phyloP scores from a whole-genome alignment of 2,329 filamentous ascomycete genomes.

The Phialophora chinensis region DNA sequence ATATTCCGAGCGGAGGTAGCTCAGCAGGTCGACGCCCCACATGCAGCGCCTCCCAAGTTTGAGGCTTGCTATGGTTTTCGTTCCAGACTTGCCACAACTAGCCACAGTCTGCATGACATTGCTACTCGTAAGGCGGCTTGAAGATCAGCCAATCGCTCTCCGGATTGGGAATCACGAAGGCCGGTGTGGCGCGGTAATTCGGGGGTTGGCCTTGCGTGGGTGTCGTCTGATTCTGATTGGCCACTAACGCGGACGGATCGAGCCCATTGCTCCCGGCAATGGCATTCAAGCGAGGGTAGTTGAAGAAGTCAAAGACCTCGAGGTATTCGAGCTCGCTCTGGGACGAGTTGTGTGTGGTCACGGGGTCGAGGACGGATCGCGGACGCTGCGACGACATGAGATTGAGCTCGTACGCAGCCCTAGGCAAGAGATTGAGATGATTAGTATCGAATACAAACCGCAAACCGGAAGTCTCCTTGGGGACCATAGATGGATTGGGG shows the following conservation, averaged over 20 bases:
- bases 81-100: neutral
- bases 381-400: conserved; percentile 86
- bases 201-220: conserved; percentile 23
- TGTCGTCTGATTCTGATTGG: conserved; percentile 19
- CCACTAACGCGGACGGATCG: conserved; percentile 20
- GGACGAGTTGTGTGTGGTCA: conserved; percentile 33
- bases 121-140: conserved; percentile 35
- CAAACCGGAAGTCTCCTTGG: neutral
- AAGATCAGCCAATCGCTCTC: conserved; percentile 53
- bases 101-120: neutral
- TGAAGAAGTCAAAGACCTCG: conserved; percentile 94
- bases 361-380: conserved; percentile 37
- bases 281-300: conserved; percentile 71
- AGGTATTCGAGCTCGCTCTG: conserved; percentile 79
- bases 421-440: conserved; percentile 14
- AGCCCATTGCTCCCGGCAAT: conserved; percentile 23
- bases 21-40: neutral
- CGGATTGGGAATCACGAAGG: conserved; percentile 54
- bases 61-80: neutral
- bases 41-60: neutral
- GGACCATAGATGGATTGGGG: neutral
- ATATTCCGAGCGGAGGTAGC: neutral
- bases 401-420: conserved; percentile 68
- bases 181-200: conserved; percentile 42
- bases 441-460: neutral